Percentiles rank a stretch among this genome's conserved stretches.
Conservation (phyloP, 108 stramenopile genomes). For the Seminavis robusta region DNA sequence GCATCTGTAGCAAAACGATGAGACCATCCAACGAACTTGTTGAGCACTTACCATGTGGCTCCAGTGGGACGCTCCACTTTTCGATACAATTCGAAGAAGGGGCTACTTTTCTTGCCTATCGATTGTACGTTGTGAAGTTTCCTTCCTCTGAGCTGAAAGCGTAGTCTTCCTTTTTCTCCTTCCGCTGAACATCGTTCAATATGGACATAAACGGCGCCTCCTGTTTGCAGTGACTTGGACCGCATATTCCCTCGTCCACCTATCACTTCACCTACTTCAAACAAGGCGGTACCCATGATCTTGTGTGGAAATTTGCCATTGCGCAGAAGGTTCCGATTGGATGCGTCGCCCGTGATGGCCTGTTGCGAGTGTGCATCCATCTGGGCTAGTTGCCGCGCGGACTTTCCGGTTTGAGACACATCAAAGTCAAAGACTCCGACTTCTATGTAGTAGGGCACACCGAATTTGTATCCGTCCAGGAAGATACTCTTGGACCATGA, state of each 20-base stretch:
- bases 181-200: constrained; percentile 47
- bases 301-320: constrained; percentile 41
- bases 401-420: constrained; percentile 32
- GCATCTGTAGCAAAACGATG: neutral
- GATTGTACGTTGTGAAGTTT: constrained; percentile 64
- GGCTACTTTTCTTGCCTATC: constrained; percentile 59
- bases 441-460: constrained; percentile 54
- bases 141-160: constrained; percentile 46
- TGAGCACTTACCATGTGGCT: constrained; percentile 47
- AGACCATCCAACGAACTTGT: constrained; percentile 6
- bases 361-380: constrained; percentile 33
- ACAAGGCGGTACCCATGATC: constrained; percentile 71
- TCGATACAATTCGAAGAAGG: constrained; percentile 72
- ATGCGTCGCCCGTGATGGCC: constrained; percentile 29
- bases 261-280: constrained; percentile 76
- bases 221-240: constrained; percentile 64
- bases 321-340: constrained; percentile 17
- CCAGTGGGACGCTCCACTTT: constrained; percentile 66
- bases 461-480: constrained; percentile 54
- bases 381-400: constrained; percentile 30
- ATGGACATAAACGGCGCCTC: constrained; percentile 63
- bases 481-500: constrained; percentile 41
- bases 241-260: constrained; percentile 60
- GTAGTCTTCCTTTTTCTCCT: constrained; percentile 24
- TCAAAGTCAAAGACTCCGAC: constrained; percentile 62